A percentile compares a stretch with the other conserved stretches of the same genome.
phyloP scores from a whole-genome alignment of 306 rosid genomes.

The Luffa acutangula region DNA sequence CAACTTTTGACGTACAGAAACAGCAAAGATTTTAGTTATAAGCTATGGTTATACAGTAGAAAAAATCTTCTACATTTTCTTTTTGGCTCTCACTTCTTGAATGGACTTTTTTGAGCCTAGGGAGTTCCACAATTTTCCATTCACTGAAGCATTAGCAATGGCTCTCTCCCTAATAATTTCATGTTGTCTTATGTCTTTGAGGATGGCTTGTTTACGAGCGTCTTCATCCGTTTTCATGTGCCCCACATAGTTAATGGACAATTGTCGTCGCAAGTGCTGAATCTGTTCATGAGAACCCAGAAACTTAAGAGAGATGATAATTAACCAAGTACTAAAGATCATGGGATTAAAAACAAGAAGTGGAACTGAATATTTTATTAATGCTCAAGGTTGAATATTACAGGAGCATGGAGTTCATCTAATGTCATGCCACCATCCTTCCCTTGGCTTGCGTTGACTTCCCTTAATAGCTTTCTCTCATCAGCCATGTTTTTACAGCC shows the following conservation, averaged over 20 bases:
- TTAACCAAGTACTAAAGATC: neutral
- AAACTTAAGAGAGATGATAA: neutral
- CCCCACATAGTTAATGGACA: neutral
- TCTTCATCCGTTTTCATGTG: neutral
- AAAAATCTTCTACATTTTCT: neutral
- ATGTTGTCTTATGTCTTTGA: neutral
- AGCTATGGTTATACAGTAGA: neutral
- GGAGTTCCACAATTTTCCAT: constrained; percentile 16
- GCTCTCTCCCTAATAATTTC: neutral
- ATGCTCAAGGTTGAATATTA: neutral
- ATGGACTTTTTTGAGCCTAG: constrained; percentile 13
- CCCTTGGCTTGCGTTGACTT: constrained; percentile 11
- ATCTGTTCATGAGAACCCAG: neutral
- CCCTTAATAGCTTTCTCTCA: constrained; percentile 21
- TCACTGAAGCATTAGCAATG: constrained; percentile 13
- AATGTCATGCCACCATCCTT: constrained; percentile 1
- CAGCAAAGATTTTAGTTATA: neutral
- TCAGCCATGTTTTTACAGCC: constrained; percentile 12
- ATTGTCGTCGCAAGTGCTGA: neutral
- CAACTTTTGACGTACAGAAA: neutral
- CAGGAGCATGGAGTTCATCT: neutral
- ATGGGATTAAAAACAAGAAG: neutral
- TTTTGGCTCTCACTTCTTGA: constrained; percentile 5
- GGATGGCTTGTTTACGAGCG: neutral
- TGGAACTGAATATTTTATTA: neutral